Conservation (phyloP, 192 early-diverging fungal species). For the Diversispora epigaea region DNA sequence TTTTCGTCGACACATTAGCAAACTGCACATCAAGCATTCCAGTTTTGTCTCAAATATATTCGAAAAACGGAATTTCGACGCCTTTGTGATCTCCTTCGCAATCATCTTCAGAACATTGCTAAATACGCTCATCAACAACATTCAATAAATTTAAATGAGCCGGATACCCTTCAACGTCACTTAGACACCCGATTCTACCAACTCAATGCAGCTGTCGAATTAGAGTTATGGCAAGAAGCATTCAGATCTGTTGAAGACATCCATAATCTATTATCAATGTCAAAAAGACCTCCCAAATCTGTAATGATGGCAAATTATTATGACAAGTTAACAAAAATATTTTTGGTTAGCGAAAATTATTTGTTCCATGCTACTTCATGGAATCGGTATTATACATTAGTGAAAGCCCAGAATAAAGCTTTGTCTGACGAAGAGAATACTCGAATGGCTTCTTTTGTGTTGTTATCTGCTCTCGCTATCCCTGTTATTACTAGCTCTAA, state of each 20-base stretch:
- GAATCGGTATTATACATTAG: slow-evolving; percentile 85
- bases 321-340: slow-evolving; percentile 95
- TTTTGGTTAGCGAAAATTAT: slow-evolving; percentile 95
- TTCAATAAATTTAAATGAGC: slow-evolving; percentile 92
- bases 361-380: slow-evolving; percentile 97
- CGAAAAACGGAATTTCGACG: slow-evolving; percentile 99
- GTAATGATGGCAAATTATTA: slow-evolving; percentile 98
- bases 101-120: slow-evolving; percentile 85
- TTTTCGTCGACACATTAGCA: not conserved
- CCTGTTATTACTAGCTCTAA: slow-evolving; percentile 90
- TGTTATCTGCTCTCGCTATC: slow-evolving; percentile 92
- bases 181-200: slow-evolving; percentile 95
- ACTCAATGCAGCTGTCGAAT: slow-evolving; percentile 90
- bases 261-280: slow-evolving; percentile 85
- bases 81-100: slow-evolving; percentile 94
- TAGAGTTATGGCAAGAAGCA: slow-evolving; percentile 99
- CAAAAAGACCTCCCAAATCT: slow-evolving; percentile 90
- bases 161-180: slow-evolving; percentile 95
- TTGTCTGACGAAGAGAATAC: slow-evolving; percentile 84
- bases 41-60: slow-evolving; percentile 91
- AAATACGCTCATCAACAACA: slow-evolving; percentile 93
- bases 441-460: slow-evolving; percentile 86
- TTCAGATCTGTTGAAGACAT: slow-evolving; percentile 98
- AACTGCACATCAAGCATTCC: slow-evolving; percentile 89
- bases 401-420: slow-evolving; percentile 74